Percentiles rank a stretch among this genome's conserved stretches.
Conservation (phyloP, 108 stramenopile species). For the Mayamaea pseudoterrestris region DNA sequence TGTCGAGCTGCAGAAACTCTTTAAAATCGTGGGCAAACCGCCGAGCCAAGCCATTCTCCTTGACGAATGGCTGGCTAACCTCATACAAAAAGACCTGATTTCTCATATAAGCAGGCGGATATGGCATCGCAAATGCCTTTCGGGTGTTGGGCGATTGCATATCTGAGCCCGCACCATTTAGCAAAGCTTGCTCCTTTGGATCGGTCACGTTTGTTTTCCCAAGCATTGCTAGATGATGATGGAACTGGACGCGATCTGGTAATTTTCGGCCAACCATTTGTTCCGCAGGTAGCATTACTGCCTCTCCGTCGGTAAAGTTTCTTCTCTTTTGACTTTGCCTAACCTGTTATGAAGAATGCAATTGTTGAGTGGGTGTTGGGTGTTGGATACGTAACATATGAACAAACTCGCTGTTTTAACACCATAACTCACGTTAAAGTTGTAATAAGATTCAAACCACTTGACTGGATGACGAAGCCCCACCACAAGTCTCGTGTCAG, state of each 20-base stretch:
- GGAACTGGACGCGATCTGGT: neutral
- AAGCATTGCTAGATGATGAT: neutral
- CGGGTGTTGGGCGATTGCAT: neutral
- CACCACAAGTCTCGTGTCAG: slow-evolving; percentile 21
- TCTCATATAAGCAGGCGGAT: neutral
- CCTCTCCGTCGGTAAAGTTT: neutral
- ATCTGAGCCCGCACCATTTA: too few relatives aligned
- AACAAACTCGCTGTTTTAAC: too few relatives aligned
- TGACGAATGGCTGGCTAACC: slow-evolving; percentile 3
- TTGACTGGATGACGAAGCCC: slow-evolving; percentile 29
- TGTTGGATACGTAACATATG: too few relatives aligned
- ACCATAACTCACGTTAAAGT: slow-evolving; percentile 8
- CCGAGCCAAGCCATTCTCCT: slow-evolving; percentile 2
- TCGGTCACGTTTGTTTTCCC: slow-evolving; percentile 1
- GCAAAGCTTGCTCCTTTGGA: neutral
- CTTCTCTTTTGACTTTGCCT: neutral
- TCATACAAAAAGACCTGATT: slow-evolving; percentile 16
- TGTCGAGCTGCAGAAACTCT: slow-evolving; percentile 10
- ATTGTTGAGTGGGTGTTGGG: too few relatives aligned
- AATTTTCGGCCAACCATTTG: neutral
- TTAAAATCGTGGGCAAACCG: slow-evolving; percentile 11
- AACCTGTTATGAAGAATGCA: slow-evolving; percentile 7
- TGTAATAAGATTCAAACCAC: slow-evolving; percentile 33
- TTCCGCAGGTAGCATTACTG: neutral
- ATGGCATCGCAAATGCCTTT: too few relatives aligned